phyloP scores from a whole-genome alignment of 2,329 filamentous ascomycete genomes.

The Ilyonectria sp. region DNA sequence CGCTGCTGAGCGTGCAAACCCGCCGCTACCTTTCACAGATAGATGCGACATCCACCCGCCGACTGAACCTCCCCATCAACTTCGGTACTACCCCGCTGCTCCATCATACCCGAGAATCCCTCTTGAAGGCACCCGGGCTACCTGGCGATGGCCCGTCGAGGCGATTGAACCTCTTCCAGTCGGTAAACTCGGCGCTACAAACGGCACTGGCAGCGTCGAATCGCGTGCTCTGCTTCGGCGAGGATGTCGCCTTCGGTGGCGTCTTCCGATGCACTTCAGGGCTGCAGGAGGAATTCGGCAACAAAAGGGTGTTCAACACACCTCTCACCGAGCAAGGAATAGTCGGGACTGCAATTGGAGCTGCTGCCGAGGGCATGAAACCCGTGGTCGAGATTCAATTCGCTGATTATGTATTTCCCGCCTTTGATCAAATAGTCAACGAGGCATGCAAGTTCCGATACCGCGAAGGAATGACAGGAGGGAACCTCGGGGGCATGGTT shows the following conservation, averaged over 20 bases:
- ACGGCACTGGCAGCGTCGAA: conserved; percentile 87
- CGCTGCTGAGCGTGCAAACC: too few species aligned
- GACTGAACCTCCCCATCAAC: conserved; percentile 11
- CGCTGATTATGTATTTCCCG: conserved; percentile 92
- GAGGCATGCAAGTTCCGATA: conserved; percentile 91
- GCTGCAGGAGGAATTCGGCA: conserved; percentile 86
- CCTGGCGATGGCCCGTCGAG: conserved; percentile 76
- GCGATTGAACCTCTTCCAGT: conserved; percentile 91
- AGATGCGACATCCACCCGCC: background rate
- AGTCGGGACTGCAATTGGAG: conserved; percentile 90
- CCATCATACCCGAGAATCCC: conserved; percentile 2
- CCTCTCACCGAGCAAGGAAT: conserved; percentile 94
- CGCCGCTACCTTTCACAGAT: too few species aligned
- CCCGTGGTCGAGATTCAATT: conserved; percentile 96
- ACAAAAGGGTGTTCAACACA: conserved; percentile 93
- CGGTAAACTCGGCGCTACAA: conserved; percentile 89
- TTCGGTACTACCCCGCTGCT: conserved; percentile 16
- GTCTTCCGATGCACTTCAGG: conserved; percentile 95
- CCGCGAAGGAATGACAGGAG: conserved; percentile 71
- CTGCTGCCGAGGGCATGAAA: conserved; percentile 89
- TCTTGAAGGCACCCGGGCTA: background rate
- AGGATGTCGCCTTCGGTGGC: conserved; percentile 95
- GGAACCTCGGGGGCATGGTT: conserved; percentile 81
- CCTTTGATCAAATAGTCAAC: conserved; percentile 93
- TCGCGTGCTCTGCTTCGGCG: conserved; percentile 91